Base-by-base conservation (phyloP, 768 basidiomycete species). In the Leccinum subgranulosum region DNA sequence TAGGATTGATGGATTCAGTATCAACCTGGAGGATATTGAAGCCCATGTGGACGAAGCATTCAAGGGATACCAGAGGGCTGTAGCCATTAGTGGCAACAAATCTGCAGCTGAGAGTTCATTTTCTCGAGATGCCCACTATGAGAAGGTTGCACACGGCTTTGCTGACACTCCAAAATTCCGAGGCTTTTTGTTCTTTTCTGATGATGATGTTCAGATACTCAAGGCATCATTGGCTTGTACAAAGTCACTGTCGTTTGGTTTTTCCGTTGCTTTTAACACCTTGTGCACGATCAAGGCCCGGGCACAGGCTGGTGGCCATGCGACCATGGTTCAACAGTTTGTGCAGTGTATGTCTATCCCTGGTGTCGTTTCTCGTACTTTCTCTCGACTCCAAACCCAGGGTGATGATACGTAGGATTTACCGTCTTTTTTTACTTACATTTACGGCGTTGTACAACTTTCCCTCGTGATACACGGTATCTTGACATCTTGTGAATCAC, bases 221-320 rank as follows among this genome's bases (percentile, higher is more conserved):
- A 85, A 83, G 63, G 84, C 86, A 0, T 86, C 87, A 0, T 83
- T 75, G 41, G 86, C 87, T 0, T 82, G 81, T 54, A 33, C 5
- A 0, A 53, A 61, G n/a, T 60, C 60, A 1, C 29, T 60, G 8
- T 54, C 9, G 0, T 86, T 88, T 54, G 85, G 72, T 0, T 85
- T 85, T 63, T 60, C 62, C 0, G 77, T 87, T 31, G 85, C 86
- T 0, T 87, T 83, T 60, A 63, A 60, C 15, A 74, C 75, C 1
- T 61, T 88, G 1, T 85, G 84, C 60, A 51, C 46, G 5, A 81
- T 88, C 72, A 88, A 88, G 66, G 84, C 84, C 0, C 64, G 66
- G 4, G 73, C 77, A 7, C 49, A 51, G 29, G 12, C 19, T 34
- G 60, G 67, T 23, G 60, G 75, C 34, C 53, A 56, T 8, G 25